Evolutionary conservation across 306 rosid species (phyloP), one percentile per base, ranked within the genome.

Genomic region (Acacia confusa): DNA sequence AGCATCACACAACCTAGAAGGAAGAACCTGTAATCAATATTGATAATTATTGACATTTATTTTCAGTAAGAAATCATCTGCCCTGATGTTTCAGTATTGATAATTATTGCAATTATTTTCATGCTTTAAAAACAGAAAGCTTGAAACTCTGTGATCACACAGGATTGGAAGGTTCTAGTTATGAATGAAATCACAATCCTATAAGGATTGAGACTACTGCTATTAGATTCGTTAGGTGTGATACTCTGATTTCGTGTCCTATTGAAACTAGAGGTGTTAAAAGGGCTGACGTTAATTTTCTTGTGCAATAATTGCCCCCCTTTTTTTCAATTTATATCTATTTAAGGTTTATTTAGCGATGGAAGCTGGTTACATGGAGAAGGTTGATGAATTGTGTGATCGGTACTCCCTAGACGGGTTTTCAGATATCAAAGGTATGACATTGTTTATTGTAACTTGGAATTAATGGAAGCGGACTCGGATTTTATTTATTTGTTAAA

Each of bases 331-430:
- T 20, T n/a, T 55, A 55, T 55, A n/a, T 55, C 27, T 55, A 20
- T 82, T 85, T 71, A 79, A 95, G 99, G 97, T 95, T 76, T 89
- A 92, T 87, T 88, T 95, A 92, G 99, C 99, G 60, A 84, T 95
- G 99, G 99, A 95, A 82, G 98, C 99, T 85, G 98, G 98, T 83
- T 95, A 95, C 87, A 30, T 63, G 7, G 99, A 93, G 87, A 95
- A 93, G 87, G 99, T 91, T 78, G 97, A 92, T 82, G 97, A 95
- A 81, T 82, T 91, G 64, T 90, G 97, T 80, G 87, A 88, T 66
- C 91, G 94, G 74, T 88, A 95, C 88, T 87, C 97, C 81, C 91
- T 95, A 60, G 71, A 89, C 34, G 91, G 89, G 66, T 93, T 92
- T 85, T 65, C 81, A 68, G 86, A 89, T 80, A 80, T 80, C 68